Base-by-base conservation (phyloP, 208 protist species). In the Leishmania tropica region DNA sequence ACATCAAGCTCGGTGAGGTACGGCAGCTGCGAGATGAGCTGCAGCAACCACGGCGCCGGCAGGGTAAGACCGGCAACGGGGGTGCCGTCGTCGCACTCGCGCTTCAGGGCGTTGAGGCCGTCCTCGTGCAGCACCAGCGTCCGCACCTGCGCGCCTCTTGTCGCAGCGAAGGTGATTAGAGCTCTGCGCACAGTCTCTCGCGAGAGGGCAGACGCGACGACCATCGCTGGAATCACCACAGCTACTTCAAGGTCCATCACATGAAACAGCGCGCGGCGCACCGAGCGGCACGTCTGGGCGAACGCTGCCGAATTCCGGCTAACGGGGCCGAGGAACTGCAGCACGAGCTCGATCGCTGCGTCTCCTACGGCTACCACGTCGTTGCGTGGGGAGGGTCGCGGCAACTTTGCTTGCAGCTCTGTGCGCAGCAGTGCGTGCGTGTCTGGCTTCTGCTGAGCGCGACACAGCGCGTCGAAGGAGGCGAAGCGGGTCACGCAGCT, bases 1-100 rank as follows among this genome's bases (percentile, higher is more conserved):
- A 97, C 47, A 68, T 97, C 94, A 37, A 97, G 87, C 65, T 65
- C 80, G 21, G 81, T 85, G 17, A 97, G 85, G 24, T 83, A 79
- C 0, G 90, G 87, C 79, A 95, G 72, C 13, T 84, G 76, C 28
- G 87, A 75, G 8, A 90, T 81, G 10, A 97, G 80, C 64, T 85
- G 79, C 64, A 95, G 82, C 67, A 84, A 76, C 35, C 81, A 77
- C 62, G 84, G 64, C 11, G 86, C 75, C 19, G 79, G 76, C 24
- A 87, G 81, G 47, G 80, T 7, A 2, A 88, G 88, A 31, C 78
- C 73, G 1, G 79, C 24, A 4, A 65, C 45, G 37, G 80, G 0
- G 85, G 78, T 15, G 83, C 48, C 64, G 83, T 83, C 48, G 87
- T 75, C n/a, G 84, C 87, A 45, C 80, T 80, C 47, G 74, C 80